These are phyloP conservation scores for Hericium rajendrae DNA, from an alignment of 768 basidiomycete genomes.

Conservation along the genomic window DNA sequence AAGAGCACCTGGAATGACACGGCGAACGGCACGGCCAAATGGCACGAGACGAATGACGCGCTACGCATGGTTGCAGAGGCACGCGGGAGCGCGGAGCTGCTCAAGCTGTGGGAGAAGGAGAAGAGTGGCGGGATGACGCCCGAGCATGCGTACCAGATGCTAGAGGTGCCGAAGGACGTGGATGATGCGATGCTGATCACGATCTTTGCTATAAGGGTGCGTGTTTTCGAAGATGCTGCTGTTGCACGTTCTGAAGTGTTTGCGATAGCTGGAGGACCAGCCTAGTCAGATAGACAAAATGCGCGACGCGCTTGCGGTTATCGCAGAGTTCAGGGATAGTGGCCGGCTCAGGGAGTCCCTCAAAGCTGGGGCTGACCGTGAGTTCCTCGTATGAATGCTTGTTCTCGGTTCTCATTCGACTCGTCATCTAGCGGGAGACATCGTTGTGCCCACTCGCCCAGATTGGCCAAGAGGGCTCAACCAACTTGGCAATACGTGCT, in stretches of 20 bases:
- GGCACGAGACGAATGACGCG: slow-evolving; percentile 55
- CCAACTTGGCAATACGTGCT: slow-evolving; percentile 85
- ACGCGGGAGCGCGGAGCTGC: slow-evolving; percentile 40
- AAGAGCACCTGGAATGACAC: slow-evolving; percentile 44
- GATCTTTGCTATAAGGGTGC: slow-evolving; percentile 61
- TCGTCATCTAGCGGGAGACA: slow-evolving; percentile 48
- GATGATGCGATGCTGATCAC: slow-evolving; percentile 74
- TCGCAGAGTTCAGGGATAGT: slow-evolving; percentile 66
- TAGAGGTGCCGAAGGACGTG: slow-evolving; percentile 61
- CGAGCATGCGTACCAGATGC: slow-evolving; percentile 57
- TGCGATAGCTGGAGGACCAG: slow-evolving; percentile 56
- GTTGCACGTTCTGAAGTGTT: slow-evolving; percentile 4
- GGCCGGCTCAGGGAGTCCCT: slow-evolving; percentile 57
- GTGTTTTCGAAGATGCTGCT: slow-evolving; percentile 16
- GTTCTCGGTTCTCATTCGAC: neutral
- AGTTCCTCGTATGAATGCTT: slow-evolving; percentile 22
- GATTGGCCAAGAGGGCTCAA: slow-evolving; percentile 82
- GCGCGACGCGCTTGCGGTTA: slow-evolving; percentile 63
- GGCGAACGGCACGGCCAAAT: slow-evolving; percentile 33
- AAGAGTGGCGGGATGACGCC: slow-evolving; percentile 56
- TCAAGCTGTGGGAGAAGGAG: slow-evolving; percentile 42
- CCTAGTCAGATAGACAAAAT: slow-evolving; percentile 59
- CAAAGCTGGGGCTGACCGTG: slow-evolving; percentile 65
- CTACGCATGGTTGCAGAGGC: slow-evolving; percentile 60
- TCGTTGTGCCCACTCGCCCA: slow-evolving; percentile 37